Evolutionary conservation across 345 rosid genomes (phyloP).

Genomic region (Cardamine chenopodiifolia): DNA sequence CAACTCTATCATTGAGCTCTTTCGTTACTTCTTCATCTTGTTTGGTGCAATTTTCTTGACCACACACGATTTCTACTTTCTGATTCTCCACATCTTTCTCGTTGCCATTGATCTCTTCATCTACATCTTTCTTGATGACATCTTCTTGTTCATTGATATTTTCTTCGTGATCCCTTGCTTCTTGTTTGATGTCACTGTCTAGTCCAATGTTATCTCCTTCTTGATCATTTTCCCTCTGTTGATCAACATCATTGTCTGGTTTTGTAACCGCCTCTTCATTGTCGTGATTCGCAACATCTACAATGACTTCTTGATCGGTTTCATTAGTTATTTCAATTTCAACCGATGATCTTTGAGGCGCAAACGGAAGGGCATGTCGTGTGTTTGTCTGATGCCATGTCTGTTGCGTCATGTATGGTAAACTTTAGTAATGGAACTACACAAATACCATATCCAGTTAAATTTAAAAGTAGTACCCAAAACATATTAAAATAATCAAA

Average conservation of each 20-base stretch:
- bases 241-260: background rate
- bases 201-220: background rate
- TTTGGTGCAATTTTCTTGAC: background rate
- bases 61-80: background rate
- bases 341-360: background rate
- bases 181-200: background rate
- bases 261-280: background rate
- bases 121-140: background rate
- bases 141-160: background rate
- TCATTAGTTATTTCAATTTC: background rate
- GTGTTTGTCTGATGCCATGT: background rate
- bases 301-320: background rate
- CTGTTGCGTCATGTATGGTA: background rate
- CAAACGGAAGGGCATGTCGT: background rate
- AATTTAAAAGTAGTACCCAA: background rate
- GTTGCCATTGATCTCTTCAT: background rate
- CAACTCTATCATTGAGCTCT: background rate
- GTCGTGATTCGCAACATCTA: background rate
- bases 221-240: background rate
- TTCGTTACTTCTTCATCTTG: background rate
- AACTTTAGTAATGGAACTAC: background rate
- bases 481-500: background rate
- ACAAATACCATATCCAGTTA: background rate
- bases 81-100: background rate
- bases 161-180: background rate